Base-by-base conservation (phyloP, 768 basidiomycete genomes). In the Boletales sp. region DNA sequence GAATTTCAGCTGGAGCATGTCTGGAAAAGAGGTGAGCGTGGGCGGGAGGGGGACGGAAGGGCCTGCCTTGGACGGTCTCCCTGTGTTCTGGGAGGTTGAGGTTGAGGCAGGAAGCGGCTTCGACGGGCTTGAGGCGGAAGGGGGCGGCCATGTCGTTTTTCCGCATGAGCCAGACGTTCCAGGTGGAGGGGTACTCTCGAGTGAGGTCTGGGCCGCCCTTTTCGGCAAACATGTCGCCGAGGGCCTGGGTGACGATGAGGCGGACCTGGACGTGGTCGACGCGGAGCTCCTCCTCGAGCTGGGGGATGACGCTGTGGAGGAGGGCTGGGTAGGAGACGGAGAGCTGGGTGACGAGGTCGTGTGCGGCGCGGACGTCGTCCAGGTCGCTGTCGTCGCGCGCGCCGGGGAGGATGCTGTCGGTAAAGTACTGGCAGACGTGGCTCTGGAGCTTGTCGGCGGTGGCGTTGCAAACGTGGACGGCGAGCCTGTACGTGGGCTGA, bases 201-300 rank as follows among this genome's bases (percentile, higher is more conserved):
- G 84, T 80, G 33, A 95, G 74, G 61, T 95, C 93, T 21, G 70
- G 66, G 5, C 83, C 86, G 10, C 76, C 78, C 66, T 82, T 84
- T 49, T 89, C 87, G 0, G 83, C 83, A 61, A 90, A 95, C 88
- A 99, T 95, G 53, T 86, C 84, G 0, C 94, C 96, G 1, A 98
- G 77, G 0, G 83, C 86, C 57, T 88, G 82, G 0, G 93, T 93
- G n/a, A 87, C 90, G 55, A 96, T 80, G 14, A 82, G 59, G 32
- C 96, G 79, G 4, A 94, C 73, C 30, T 78, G 74, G 2, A 83
- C 61, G 34, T 88, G 81, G 56, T 91, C 89, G 4, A 86, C 84
- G 19, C 83, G 81, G 5, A 97, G 75, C 60, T 96, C 92, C 56
- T 94, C 89, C 64, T 95, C 94, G 15, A 98, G 80, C 49, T 93